Base-by-base conservation (phyloP, 2,329 filamentous ascomycete species). In the Septoria petroselini region DNA sequence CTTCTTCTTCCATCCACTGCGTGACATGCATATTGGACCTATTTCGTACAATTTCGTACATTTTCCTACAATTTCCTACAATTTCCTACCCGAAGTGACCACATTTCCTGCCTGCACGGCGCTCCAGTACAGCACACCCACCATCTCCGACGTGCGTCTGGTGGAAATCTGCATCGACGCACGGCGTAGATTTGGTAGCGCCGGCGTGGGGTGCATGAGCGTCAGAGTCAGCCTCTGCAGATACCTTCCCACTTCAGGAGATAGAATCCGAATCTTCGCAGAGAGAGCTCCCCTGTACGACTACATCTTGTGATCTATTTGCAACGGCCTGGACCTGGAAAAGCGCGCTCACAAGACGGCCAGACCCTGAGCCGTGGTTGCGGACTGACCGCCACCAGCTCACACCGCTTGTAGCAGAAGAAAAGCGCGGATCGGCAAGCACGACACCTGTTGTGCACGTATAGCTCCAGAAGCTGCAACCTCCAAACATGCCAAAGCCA, bases 401-500 rank as follows among this genome's bases (percentile, higher is more conserved):
- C 11, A n/a, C 14, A 1, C 33, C 19, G 29, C 18, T 33, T 39
- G 23, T 7, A 33, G 35, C 11, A 21, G n/a, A 27, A 48, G 35
- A 41, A 45, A 40, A 34, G 17, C 27, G 23, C 37, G 19, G 44
- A 48, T 48, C 44, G 31, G 44, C 35, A 19, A 38, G n/a, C 44
- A 48, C 44, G 27, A 48, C 44, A 41, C 21, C 33, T 29, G 25
- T 33, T 8, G 33, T 46, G 23, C 43, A 15, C 38, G 35, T 35
- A 41, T 39, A 46, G 43, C 43, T 46, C 43, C 43, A 46, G 43
- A 23, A 47, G 43, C 37, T 41, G 14, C 23, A 18, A 41, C 29
- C 21, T 11, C 12, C 27, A 37, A 56, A 14, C 35, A 91, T 91
- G 86, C 81, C 76, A 19, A 83, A 83, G 52, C 83, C 86, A 50